phyloP scores from a whole-genome alignment of 148 eudicot genomes.

The Rhododendron vialii region DNA sequence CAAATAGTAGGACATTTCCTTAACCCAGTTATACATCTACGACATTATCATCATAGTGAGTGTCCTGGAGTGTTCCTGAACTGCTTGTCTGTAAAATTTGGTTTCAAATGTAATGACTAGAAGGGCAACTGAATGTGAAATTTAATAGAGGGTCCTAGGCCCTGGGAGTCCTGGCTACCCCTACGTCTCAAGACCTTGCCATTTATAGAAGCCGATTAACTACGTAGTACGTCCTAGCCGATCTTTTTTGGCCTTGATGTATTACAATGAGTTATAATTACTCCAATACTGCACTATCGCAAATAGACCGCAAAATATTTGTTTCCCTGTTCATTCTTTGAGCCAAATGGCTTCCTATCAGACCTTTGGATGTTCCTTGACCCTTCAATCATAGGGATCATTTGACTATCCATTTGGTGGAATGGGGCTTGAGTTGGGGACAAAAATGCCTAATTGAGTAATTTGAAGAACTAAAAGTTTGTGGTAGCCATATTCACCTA shows the following conservation, averaged over 20 bases:
- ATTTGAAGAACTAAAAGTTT: neutral
- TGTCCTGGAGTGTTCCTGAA: neutral
- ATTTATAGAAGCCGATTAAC: neutral
- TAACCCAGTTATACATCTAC: neutral
- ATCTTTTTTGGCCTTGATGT: neutral
- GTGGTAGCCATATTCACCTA: neutral
- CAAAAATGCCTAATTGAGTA: neutral
- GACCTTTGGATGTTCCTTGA: neutral
- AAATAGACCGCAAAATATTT: neutral
- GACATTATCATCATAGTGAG: neutral
- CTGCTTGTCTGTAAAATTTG: neutral
- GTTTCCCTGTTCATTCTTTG: neutral
- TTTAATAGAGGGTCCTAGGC: neutral
- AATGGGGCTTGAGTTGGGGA: slow-evolving; percentile 1
- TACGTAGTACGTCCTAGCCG: neutral
- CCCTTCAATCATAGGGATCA: neutral
- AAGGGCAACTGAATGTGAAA: neutral
- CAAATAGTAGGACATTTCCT: neutral
- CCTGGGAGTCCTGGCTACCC: neutral
- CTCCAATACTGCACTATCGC: neutral
- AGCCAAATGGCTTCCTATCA: slow-evolving; percentile 4
- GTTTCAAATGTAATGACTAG: neutral
- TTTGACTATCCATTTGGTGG: neutral
- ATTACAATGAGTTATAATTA: neutral
- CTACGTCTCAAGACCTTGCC: neutral